These are phyloP conservation scores for Kwoniella bestiolae DNA, from an alignment of 768 basidiomycete species.

Conservation along the genomic window DNA sequence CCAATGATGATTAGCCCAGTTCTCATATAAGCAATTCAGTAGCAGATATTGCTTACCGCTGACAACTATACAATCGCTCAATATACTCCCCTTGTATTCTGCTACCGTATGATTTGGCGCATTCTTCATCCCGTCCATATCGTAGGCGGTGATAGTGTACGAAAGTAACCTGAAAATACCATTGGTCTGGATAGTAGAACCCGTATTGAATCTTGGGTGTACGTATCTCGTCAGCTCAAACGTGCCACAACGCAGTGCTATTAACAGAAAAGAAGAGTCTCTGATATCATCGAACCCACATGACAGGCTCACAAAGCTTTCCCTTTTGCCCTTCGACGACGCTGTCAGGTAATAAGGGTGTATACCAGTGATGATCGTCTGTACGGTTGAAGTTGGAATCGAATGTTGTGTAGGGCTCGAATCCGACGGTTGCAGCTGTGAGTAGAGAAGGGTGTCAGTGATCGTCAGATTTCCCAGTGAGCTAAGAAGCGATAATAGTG, in stretches of 20 bases:
- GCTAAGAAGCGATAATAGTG: too few species aligned
- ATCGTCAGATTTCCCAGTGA: too few species aligned
- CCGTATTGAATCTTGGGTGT: too few species aligned
- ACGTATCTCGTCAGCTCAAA: too few species aligned
- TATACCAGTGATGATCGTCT: constrained; percentile 6
- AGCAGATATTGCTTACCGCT: background rate
- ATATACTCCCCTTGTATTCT: background rate
- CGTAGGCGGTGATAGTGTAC: background rate
- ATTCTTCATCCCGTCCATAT: background rate
- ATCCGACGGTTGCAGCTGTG: constrained; percentile 1
- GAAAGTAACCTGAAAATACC: too few species aligned
- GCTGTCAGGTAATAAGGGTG: background rate
- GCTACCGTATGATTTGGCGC: background rate
- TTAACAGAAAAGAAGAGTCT: background rate
- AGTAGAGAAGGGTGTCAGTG: too few species aligned
- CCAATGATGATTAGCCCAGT: background rate
- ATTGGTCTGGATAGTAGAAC: too few species aligned
- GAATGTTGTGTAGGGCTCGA: background rate
- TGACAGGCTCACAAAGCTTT: background rate
- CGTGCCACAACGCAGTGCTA: background rate
- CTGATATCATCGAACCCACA: too few species aligned
- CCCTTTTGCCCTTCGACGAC: background rate
- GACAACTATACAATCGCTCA: background rate
- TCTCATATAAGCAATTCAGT: background rate
- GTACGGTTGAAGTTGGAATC: background rate